Base-by-base conservation (phyloP, 1,284 basidiomycete genomes). In the Leccinum cinnamomeum region DNA sequence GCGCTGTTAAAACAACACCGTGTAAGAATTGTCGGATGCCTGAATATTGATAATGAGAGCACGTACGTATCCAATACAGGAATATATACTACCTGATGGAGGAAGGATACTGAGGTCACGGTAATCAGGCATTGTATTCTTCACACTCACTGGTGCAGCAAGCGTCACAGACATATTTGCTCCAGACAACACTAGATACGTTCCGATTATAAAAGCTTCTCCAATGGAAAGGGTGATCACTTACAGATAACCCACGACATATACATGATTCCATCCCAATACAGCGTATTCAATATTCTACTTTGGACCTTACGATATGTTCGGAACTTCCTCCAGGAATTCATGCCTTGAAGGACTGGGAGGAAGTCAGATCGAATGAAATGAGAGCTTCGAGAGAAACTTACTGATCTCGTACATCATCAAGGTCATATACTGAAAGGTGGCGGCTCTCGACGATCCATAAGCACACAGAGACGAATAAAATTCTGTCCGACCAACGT, bases 321-420 rank as follows among this genome's bases (percentile, higher is more conserved):
- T 46, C 60, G 46, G 25, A 74, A 73, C 58, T 63, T 75, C 44
- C 61, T 67, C 70, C 70, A 74, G 5, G 64, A 56, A 62, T 55
- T 71, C 70, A 70, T 70, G 16, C 64, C 18, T 56, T 72, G 69
- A 58, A 70, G 71, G 10, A 73, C 71, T 73, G 10, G 16, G 25
- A 1, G n/a, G 33, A 55, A 51, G n/a, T 69, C 3, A 8, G n/a
- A n/a, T n/a, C n/a, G n/a, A n/a, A n/a, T n/a, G n/a, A n/a, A n/a
- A n/a, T n/a, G n/a, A n/a, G n/a, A n/a, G n/a, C n/a, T n/a, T n/a
- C 2, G 33, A 37, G 23, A 30, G 23, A 35, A 48, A 62, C 70
- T 16, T 6, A 74, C 73, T 16, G 16, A 75, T 74, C 56, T 72
- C 73, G 53, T 70, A 72, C 11, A 28, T 28, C 33, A 62, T 59